Evolutionary conservation across 2,329 filamentous ascomycete species (phyloP).

Genomic region (Fusarium burgessii): DNA sequence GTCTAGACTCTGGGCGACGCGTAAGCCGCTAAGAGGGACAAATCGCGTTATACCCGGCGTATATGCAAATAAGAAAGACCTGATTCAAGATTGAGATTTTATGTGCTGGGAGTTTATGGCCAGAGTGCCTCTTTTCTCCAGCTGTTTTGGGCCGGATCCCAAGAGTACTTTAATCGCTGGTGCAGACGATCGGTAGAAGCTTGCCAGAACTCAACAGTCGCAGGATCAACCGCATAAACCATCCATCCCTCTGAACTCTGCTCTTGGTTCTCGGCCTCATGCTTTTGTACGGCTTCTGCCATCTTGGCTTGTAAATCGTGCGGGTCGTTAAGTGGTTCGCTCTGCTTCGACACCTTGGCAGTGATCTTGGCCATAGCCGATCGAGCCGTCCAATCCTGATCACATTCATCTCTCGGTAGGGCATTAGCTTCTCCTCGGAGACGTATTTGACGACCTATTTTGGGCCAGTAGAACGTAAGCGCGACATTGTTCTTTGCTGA

Average conservation of each 20-base stretch:
- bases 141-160: background rate
- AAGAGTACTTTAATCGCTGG: background rate
- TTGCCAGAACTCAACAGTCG: conserved; percentile 14
- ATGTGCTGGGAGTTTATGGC: background rate
- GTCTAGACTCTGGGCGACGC: background rate
- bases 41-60: background rate
- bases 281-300: background rate
- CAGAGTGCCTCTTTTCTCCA: conserved; percentile 4
- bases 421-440: background rate
- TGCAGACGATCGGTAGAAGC: conserved; percentile 15
- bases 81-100: background rate
- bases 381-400: conserved; percentile 6
- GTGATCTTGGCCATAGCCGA: conserved; percentile 9
- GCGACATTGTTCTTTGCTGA: background rate
- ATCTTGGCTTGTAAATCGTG: background rate
- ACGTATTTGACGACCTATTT: conserved; percentile 3
- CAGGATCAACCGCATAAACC: conserved; percentile 9
- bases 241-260: background rate
- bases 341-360: conserved; percentile 15
- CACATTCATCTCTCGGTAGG: background rate
- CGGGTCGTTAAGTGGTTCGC: conserved; percentile 2
- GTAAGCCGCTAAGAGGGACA: background rate
- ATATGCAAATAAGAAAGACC: background rate
- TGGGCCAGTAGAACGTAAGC: conserved; percentile 18
- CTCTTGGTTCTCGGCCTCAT: background rate